phyloP scores from a whole-genome alignment of 2,329 filamentous ascomycete genomes.

The Ceratocystis ficicola region DNA sequence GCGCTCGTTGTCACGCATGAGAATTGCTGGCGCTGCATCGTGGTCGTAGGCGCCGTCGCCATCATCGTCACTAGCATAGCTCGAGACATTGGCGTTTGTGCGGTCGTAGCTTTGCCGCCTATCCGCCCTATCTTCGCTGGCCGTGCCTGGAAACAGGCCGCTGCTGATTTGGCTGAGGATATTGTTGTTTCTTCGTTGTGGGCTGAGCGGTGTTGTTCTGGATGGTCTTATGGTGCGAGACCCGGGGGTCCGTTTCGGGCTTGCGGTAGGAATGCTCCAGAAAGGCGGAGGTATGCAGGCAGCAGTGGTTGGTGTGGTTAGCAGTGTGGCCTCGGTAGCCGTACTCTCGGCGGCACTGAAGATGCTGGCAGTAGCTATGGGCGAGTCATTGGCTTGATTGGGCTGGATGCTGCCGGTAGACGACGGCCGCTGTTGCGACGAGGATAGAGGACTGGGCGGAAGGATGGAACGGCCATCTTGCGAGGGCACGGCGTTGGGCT shows the following conservation, averaged over 20 bases:
- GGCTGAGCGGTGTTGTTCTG: background rate
- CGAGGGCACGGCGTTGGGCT: background rate
- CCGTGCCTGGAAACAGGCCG: background rate
- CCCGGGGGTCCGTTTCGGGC: background rate
- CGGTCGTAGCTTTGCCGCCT: background rate
- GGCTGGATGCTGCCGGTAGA: constrained; percentile 4
- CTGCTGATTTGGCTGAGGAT: background rate
- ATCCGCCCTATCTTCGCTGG: background rate
- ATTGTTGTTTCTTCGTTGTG: background rate
- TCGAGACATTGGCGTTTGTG: background rate
- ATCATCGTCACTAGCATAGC: constrained; percentile 10
- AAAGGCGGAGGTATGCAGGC: constrained; percentile 18
- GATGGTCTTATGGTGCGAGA: background rate
- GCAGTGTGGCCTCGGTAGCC: constrained; percentile 14
- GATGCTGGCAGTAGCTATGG: constrained; percentile 7
- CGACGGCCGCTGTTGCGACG: constrained; percentile 1
- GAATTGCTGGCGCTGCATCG: constrained; percentile 39
- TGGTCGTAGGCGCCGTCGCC: background rate
- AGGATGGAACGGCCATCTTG: background rate
- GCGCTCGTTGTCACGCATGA: constrained; percentile 49
- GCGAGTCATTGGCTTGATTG: constrained; percentile 1
- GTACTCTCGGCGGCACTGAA: constrained; percentile 19
- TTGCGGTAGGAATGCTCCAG: constrained; percentile 15
- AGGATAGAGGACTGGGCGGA: background rate
- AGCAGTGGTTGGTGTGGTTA: constrained; percentile 13